Evolutionary conservation across 2,329 filamentous ascomycete species (phyloP).

Genomic region (Pezicula rhizophila): DNA sequence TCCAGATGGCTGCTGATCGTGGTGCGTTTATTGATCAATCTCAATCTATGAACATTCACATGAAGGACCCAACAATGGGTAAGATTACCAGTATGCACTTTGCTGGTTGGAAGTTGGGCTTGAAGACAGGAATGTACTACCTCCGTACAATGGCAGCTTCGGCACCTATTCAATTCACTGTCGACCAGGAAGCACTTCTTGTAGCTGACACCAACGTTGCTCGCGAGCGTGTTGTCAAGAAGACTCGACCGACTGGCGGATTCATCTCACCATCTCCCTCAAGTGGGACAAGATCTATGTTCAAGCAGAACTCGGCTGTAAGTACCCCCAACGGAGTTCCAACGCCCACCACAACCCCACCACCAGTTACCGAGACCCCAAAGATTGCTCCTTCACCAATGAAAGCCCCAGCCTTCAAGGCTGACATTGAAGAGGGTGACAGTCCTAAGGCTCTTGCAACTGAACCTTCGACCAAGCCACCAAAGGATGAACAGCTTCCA

Average conservation of each 20-base stretch:
- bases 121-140: constrained; percentile 99
- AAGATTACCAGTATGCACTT: constrained; percentile 99
- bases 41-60: constrained; percentile 98
- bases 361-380: constrained; percentile 40
- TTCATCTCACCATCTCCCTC: constrained; percentile 42
- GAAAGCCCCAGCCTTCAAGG: constrained; percentile 65
- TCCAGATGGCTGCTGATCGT: constrained; percentile 97
- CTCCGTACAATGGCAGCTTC: constrained; percentile 95
- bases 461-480: constrained; percentile 55
- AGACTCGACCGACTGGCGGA: constrained; percentile 52
- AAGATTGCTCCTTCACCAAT: constrained; percentile 39
- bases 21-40: constrained; percentile 99
- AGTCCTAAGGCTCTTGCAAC: constrained; percentile 73
- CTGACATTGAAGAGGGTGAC: constrained; percentile 69
- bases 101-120: constrained; percentile 94
- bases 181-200: constrained; percentile 92
- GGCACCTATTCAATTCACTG: constrained; percentile 96
- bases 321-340: constrained; percentile 53
- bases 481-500: constrained; percentile 59
- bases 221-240: constrained; percentile 59
- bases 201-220: constrained; percentile 76
- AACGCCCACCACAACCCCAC: constrained; percentile 64
- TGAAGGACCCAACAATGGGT: constrained; percentile 98
- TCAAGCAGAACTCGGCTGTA: constrained; percentile 42
- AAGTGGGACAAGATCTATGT: constrained; percentile 53